Evolutionary conservation across 371 early-diverging fungal species (phyloP), one percentile per base, ranked within the genome.

Genomic region (Mucor mucedo): DNA sequence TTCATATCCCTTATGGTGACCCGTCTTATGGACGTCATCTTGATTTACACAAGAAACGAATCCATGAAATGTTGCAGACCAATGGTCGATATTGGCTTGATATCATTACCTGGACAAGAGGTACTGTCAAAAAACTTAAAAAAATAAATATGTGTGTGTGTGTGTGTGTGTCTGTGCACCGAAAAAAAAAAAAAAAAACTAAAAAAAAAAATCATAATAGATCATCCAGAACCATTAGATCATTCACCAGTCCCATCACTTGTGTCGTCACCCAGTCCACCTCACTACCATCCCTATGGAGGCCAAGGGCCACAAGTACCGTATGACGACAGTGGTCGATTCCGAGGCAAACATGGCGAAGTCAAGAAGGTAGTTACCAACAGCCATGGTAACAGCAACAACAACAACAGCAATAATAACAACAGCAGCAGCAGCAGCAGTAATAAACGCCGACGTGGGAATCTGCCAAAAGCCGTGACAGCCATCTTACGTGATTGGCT

Each of bases 401-500:
- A 47, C 32, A 56, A 16, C 55, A 38, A 29, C 57, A 52, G 16
- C 54, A 52, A n/a, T n/a, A n/a, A n/a, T n/a, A n/a, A n/a, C n/a
- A 56, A 16, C 55, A 38, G 32, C 57, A 52, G 16, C 54, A 52
- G n/a, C 63, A 44, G 16, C 30, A 50, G 13, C 52, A 32, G 62
- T 40, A 66, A 59, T 39, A 82, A 81, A 65, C 68, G 78, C 58
- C 82, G 84, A 50, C 78, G 88, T 39, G 85, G 85, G 61, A 88
- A 88, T 60, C 70, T 86, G 39, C 87, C 87, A 53, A 86, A 85
- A 45, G 72, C 80, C 2, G 86, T 88, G 35, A 87, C 88, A 39
- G 84, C 85, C 28, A 79, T 84, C 27, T 75, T 93, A 35, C 88
- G 88, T 71, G 72, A 77, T 40, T 94, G 94, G 93, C 71, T 94